A percentile compares a stretch with the other conserved stretches of the same genome.
phyloP scores from a whole-genome alignment of 306 rosid species.

The Ceratonia siliqua region DNA sequence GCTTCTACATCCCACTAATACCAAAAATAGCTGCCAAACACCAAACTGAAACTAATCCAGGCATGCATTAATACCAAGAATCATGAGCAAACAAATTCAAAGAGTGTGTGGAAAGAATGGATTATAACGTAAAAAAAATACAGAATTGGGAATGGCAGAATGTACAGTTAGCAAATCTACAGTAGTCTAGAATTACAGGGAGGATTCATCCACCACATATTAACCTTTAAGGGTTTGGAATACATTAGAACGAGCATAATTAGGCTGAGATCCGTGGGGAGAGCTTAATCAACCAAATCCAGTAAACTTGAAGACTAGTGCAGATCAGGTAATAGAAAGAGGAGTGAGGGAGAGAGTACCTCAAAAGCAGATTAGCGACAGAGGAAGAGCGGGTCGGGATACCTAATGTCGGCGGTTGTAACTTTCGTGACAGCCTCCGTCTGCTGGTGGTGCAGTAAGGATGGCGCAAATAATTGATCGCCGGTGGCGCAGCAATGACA shows the following conservation, averaged over 20 bases:
- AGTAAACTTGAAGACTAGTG: background rate
- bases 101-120: background rate
- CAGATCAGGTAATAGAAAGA: too few relatives aligned
- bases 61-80: slow-evolving; percentile 12
- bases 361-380: too few relatives aligned
- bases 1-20: background rate
- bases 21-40: background rate
- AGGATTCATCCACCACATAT: slow-evolving; percentile 1
- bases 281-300: background rate
- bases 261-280: background rate
- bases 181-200: slow-evolving; percentile 1
- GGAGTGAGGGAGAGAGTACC: too few relatives aligned
- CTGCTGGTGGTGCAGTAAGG: too few relatives aligned
- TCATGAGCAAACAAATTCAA: background rate
- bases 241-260: background rate
- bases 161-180: background rate
- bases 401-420: too few relatives aligned
- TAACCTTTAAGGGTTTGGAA: background rate
- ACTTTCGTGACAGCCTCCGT: too few relatives aligned
- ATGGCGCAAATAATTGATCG: too few relatives aligned
- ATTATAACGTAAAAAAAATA: background rate
- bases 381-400: too few relatives aligned
- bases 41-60: slow-evolving; percentile 19
- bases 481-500: too few relatives aligned
- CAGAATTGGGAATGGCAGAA: background rate